phyloP scores from a whole-genome alignment of 176 grass and related monocot species.

The Thalia dealbata region DNA sequence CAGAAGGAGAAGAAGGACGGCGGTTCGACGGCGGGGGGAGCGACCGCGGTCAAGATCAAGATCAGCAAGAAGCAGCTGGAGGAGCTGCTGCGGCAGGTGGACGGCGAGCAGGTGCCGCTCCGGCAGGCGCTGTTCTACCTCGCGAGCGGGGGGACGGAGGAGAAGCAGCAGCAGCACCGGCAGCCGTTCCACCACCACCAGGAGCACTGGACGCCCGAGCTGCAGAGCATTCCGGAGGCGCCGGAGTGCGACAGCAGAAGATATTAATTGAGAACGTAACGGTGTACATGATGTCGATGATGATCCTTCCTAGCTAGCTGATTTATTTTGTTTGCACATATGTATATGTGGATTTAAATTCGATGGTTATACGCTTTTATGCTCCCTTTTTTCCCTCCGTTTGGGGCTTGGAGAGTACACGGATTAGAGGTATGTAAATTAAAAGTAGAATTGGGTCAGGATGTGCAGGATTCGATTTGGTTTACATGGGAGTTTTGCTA shows the following conservation, averaged over 20 bases:
- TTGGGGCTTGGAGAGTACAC: too few relatives aligned
- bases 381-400: too few relatives aligned
- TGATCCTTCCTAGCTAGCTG: not conserved
- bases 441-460: too few relatives aligned
- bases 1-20: not conserved
- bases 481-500: too few relatives aligned
- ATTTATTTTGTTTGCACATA: not conserved
- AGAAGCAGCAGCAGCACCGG: too few relatives aligned
- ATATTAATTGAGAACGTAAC: not conserved
- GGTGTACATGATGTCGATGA: not conserved
- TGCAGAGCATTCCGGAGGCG: slow-evolving; percentile 8
- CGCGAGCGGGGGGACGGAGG: not conserved
- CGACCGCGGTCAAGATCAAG: slow-evolving; percentile 45
- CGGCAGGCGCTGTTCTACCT: not conserved
- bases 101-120: not conserved
- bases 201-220: slow-evolving; percentile 9
- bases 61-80: slow-evolving; percentile 49
- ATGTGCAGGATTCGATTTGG: too few relatives aligned
- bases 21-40: not conserved
- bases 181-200: too few relatives aligned
- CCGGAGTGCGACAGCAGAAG: not conserved
- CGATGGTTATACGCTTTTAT: too few relatives aligned
- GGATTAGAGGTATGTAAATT: too few relatives aligned
- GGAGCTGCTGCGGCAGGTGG: slow-evolving; percentile 16
- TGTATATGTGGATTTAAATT: too few relatives aligned